Conservation (phyloP, 2,329 filamentous ascomycete genomes). For the Botrytis tulipae region DNA sequence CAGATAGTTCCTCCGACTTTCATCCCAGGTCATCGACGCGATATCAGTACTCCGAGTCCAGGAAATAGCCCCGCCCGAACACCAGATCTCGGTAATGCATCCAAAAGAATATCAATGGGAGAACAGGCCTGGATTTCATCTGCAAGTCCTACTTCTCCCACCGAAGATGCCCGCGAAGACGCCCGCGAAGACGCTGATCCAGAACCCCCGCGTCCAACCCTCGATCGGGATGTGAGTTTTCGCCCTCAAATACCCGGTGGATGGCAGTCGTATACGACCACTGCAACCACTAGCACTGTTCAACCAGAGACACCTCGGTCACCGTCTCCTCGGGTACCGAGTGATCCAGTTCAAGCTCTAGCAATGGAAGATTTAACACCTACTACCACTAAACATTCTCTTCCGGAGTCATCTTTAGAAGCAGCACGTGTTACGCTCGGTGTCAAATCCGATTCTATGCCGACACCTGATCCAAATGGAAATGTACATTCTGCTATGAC, state of each 20-base stretch:
- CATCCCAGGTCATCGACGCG: slow-evolving; percentile 54
- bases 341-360: slow-evolving; percentile 26
- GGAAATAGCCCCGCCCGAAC: slow-evolving; percentile 61
- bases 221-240: slow-evolving; percentile 35
- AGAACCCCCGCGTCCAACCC: slow-evolving; percentile 26
- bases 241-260: slow-evolving; percentile 36
- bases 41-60: slow-evolving; percentile 56
- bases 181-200: slow-evolving; percentile 10
- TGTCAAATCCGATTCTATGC: slow-evolving; percentile 22
- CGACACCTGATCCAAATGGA: slow-evolving; percentile 30
- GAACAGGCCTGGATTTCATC: slow-evolving; percentile 44
- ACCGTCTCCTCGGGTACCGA: slow-evolving; percentile 1
- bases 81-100: slow-evolving; percentile 48
- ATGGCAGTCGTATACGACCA: slow-evolving; percentile 37
- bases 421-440: slow-evolving; percentile 40
- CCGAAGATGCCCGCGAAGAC: slow-evolving; percentile 6
- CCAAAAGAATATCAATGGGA: slow-evolving; percentile 42
- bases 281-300: slow-evolving; percentile 25
- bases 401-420: slow-evolving; percentile 25
- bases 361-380: slow-evolving; percentile 31
- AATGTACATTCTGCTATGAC: slow-evolving; percentile 30
- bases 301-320: slow-evolving; percentile 13
- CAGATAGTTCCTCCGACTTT: slow-evolving; percentile 40
- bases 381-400: slow-evolving; percentile 29
- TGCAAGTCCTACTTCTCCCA: slow-evolving; percentile 5